Base-by-base conservation (phyloP, 139 green algal species). In the Chlamydomonas incerta region DNA sequence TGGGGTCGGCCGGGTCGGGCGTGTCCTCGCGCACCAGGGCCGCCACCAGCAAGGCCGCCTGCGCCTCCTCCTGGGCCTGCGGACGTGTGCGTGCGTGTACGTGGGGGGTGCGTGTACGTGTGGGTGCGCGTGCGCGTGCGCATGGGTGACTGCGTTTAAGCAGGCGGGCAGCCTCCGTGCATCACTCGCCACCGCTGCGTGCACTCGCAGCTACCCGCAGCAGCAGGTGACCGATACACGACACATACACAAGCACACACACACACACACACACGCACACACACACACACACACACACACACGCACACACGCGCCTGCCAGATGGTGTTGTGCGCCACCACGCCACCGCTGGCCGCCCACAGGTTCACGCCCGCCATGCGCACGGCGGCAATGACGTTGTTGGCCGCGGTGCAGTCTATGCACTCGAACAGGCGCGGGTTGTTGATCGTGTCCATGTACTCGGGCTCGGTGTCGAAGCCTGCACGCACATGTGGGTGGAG, bases 241-340 rank as follows among this genome's bases (percentile, higher is more conserved):
- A n/a, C n/a, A n/a, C n/a, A n/a, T n/a, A n/a, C n/a, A n/a, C n/a
- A n/a, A n/a, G n/a, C n/a, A n/a, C n/a, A n/a, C n/a, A n/a, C n/a
- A n/a, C n/a, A n/a, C 41, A 50, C 5, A 50, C 41, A 50, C 41
- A 50, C 6, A 50, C 8, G 41, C 41, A 13, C 6, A 50, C 41
- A 50, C 41, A 50, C 41, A 50, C 41, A 8, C 41, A 50, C 41
- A 50, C 6, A 50, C 8, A 8, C 41, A 13, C 6, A 50, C 41
- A 50, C 41, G 8, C 41, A 50, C 41, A 8, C 41, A 50, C 41
- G 41, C 33, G n/a, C 71, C 9, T 41, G 35, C 60, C 60, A 82
- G 1, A 87, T 14, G 11, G 82, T 87, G 82, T 87, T 87, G 72
- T 87, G 82, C 17, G 63, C 46, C 28, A 87, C 52, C 6, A 60